These are phyloP conservation scores for Acanthamoeba culbertsoni DNA, from an alignment of 208 protist species.

Conservation along the genomic window DNA sequence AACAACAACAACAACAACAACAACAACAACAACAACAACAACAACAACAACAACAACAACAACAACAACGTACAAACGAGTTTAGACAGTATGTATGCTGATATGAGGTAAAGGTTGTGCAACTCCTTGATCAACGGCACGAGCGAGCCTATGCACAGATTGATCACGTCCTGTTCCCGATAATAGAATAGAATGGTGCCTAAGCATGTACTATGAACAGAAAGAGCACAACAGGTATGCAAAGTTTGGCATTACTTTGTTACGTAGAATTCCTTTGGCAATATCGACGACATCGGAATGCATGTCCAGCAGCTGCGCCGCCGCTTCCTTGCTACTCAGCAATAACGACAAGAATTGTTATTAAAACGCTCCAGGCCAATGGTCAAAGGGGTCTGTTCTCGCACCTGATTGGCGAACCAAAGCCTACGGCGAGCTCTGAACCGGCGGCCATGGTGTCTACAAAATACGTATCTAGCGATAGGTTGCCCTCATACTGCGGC, in stretches of 20 bases:
- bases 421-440: background rate
- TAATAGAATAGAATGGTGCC: background rate
- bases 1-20: too few relatives aligned
- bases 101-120: conserved; percentile 42
- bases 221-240: too few relatives aligned
- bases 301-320: conserved; percentile 31
- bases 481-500: conserved; percentile 47
- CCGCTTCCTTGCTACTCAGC: conserved; percentile 30
- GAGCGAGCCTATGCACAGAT: background rate
- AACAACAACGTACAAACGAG: background rate
- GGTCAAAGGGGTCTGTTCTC: background rate
- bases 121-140: background rate
- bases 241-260: too few relatives aligned
- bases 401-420: conserved; percentile 30
- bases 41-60: background rate
- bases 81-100: conserved; percentile 28
- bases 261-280: background rate
- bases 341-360: too few relatives aligned
- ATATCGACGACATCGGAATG: background rate
- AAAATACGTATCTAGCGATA: conserved; percentile 39
- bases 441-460: background rate
- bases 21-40: too few relatives aligned
- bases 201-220: background rate
- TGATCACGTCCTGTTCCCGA: conserved; percentile 28
- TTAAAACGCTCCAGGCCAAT: background rate